Evolutionary conservation across 768 basidiomycete species (phyloP), one percentile per base, ranked within the genome.

Genomic region (Lanmaoa rubissima): DNA sequence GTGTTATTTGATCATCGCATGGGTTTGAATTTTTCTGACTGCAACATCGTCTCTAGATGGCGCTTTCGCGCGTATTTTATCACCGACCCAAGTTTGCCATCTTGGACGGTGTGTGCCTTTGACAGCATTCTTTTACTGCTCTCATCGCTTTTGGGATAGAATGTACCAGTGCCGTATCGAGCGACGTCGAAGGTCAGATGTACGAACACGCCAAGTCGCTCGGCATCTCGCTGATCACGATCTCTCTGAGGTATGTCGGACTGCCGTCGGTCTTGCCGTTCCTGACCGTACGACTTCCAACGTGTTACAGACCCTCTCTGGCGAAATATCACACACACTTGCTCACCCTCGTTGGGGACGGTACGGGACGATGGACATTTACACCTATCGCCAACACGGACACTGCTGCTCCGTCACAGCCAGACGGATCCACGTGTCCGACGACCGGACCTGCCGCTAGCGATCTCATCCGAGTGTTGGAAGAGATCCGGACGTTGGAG

Each of bases 171-270:
- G 96, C 95, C 1, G 93, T 98, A 11, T 95, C 93, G 13, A 92
- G 90, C 59, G 96, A 98, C 68, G 94, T 98, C 21, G 95, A 98
- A 70, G 94, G 94, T 0, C 78, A 84, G 61, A 94, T 98, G 92
- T 98, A 98, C 75, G 90, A 95, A 69, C 86, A 92, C 60, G 88
- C 90, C 31, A 97, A 97, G 72, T 80, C 85, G 34, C 76, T 92
- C 13, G 93, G 88, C 1, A 94, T 97, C 66, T 95, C 95, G 0
- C 80, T 98, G 46, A 88, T 98, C 55, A 98, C 94, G 4, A 92
- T 98, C 49, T 94, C 94, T 16, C 77, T 93, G 51, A 86, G 89
- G 89, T 90, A 61, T 1, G 81, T 70, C 24, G 8, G 19, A 2
- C 10, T 5, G 36, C 34, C 14, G n/a, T 13, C 11, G 26, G 7